These are phyloP conservation scores for Plasmodium chabaudi DNA, from an alignment of 169 alveolate species.

Conservation along the genomic window DNA sequence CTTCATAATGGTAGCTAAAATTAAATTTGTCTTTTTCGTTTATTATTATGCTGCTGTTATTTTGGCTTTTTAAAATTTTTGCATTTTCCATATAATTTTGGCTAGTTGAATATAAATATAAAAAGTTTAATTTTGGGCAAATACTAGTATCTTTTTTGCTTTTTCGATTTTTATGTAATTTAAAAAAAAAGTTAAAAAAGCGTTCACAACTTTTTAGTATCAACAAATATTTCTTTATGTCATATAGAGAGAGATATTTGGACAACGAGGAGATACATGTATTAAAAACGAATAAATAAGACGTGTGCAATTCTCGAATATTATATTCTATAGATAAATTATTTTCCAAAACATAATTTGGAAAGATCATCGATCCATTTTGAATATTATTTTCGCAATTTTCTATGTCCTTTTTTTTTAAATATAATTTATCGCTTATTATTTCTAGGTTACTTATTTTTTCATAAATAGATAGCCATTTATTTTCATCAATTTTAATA, in stretches of 20 bases:
- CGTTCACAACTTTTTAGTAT: conserved; percentile 28
- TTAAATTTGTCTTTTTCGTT: conserved; percentile 3
- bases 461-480: conserved; percentile 58
- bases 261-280: conserved; percentile 1
- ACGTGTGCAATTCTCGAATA: conserved; percentile 13
- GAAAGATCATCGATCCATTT: background rate
- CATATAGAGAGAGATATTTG: conserved; percentile 34
- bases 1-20: conserved; percentile 27
- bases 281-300: conserved; percentile 30
- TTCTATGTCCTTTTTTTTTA: background rate
- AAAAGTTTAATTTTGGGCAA: conserved; percentile 8
- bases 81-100: conserved; percentile 28
- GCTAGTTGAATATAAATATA: conserved; percentile 21
- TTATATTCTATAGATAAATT: conserved; percentile 19
- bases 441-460: conserved; percentile 13
- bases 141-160: background rate
- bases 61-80: conserved; percentile 9
- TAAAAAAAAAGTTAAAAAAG: conserved; percentile 47
- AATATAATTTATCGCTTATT: conserved; percentile 3
- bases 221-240: conserved; percentile 12
- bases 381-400: background rate
- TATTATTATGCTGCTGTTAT: background rate
- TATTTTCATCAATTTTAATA: conserved; percentile 27
- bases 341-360: conserved; percentile 3
- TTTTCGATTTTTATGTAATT: conserved; percentile 11